Base-by-base conservation (phyloP, 371 early-diverging fungal species). In the Mucor circinelloides region DNA sequence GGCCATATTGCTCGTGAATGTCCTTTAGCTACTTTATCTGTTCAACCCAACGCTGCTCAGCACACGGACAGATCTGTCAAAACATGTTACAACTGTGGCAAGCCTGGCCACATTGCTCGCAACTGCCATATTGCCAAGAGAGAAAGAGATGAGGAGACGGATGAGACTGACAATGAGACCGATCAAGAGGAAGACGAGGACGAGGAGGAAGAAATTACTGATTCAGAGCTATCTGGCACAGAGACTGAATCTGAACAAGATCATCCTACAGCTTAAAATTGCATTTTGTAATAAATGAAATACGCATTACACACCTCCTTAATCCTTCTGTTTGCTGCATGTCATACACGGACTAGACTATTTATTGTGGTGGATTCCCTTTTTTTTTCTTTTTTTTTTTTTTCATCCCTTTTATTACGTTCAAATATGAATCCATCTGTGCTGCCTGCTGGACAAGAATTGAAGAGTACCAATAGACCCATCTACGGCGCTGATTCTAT, bases 1-100 rank as follows among this genome's bases (percentile, higher is more conserved):
- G 89, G 89, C 0, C 89, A 89, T 60, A 71, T 87, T 62, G 83
- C 85, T 36, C 85, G 87, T 64, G 80, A 85, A 13, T 87, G 87
- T 54, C 72, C 77, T 25, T 40, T 44, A 6, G 56, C 68, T 23
- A 17, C 27, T 32, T 6, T 21, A 21, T 27, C 38, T 38, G 25
- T 36, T 27, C 17, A 17, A 5, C 56, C 56, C 5, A 27, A 19
- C 58, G 30, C 63, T 62, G 54, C 55, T 58, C 9, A 9, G 1
- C 21, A 19, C 21, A 70, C 67, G 17, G 69, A 70, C 62, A 46
- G 27, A 40, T n/a, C 58, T 54, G 21, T 52, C 17, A 72, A 66
- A 28, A 83, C 85, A 60, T 89, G 89, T 61, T 86, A 82, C 66
- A 76, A 77, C 46, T 89, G 89, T 59, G 84, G 82, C 30, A 76